Conservation (phyloP, 352 stramenopile species). For the Pythium oligandrum region DNA sequence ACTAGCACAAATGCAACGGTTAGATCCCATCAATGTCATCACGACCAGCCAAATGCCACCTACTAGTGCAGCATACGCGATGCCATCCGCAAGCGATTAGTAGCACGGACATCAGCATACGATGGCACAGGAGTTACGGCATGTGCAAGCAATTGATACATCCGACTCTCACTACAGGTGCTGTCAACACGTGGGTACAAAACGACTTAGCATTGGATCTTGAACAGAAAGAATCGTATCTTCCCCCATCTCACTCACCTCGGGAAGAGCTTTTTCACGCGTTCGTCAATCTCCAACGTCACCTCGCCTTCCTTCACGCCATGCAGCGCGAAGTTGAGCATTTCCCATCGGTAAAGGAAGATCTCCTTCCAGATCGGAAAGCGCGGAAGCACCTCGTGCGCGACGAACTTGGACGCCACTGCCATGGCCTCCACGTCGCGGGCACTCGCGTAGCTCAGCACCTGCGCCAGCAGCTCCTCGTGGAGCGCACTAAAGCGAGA, state of each 20-base stretch:
- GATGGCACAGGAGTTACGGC: constrained; percentile 58
- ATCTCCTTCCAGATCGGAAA: constrained; percentile 63
- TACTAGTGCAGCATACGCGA: constrained; percentile 46
- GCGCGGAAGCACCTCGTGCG: constrained; percentile 34
- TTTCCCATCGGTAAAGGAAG: constrained; percentile 52
- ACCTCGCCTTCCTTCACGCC: constrained; percentile 15
- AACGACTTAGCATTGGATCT: background rate
- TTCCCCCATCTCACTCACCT: constrained; percentile 20
- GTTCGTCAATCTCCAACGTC: constrained; percentile 23
- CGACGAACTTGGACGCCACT: constrained; percentile 39
- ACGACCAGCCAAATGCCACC: constrained; percentile 3
- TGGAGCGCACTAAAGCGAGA: constrained; percentile 24
- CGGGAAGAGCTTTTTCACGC: constrained; percentile 37
- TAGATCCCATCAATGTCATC: too few species aligned
- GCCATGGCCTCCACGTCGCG: constrained; percentile 56
- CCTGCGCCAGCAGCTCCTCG: constrained; percentile 47
- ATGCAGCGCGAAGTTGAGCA: constrained; percentile 55
- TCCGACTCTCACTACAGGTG: constrained; percentile 39
- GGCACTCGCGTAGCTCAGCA: constrained; percentile 32
- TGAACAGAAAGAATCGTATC: constrained; percentile 1
- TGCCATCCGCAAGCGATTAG: constrained; percentile 30
- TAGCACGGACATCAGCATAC: constrained; percentile 49
- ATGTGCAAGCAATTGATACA: constrained; percentile 71
- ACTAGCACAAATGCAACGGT: constrained; percentile 2
- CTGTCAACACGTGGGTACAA: background rate